Evolutionary conservation across 371 early-diverging fungal species (phyloP).

Genomic region (Actinomortierella wolfii): DNA sequence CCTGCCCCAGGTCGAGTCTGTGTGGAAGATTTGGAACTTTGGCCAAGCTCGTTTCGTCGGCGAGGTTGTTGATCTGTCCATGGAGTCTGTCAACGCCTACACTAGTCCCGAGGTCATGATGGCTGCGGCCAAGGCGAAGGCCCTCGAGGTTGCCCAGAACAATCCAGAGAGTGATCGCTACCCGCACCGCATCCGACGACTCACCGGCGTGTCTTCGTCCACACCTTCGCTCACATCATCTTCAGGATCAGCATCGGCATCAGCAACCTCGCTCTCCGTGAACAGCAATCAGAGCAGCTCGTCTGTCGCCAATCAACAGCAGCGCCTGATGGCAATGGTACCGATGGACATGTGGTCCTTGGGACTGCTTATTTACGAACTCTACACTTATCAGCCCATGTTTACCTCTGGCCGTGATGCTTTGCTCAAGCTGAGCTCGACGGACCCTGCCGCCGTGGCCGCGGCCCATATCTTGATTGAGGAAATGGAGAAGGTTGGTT

Average conservation of each 20-base stretch:
- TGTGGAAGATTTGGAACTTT: constrained; percentile 45
- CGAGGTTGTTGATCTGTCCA: constrained; percentile 22
- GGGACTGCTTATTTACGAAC: constrained; percentile 41
- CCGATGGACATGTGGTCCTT: constrained; percentile 49
- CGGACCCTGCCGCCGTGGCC: too few species aligned
- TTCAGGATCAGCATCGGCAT: too few species aligned
- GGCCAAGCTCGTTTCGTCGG: constrained; percentile 30
- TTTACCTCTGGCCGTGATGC: constrained; percentile 29
- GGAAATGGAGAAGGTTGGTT: neutral
- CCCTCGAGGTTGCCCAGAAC: too few species aligned
- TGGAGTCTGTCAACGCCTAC: constrained; percentile 21
- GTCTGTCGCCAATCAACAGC: neutral
- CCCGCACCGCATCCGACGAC: too few species aligned
- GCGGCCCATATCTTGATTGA: neutral
- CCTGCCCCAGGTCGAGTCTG: constrained; percentile 13
- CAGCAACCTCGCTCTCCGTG: too few species aligned
- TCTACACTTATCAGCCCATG: constrained; percentile 29
- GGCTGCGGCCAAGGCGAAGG: too few species aligned
- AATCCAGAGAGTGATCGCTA: too few species aligned
- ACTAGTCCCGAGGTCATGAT: constrained; percentile 31
- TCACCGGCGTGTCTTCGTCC: too few species aligned
- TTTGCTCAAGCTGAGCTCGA: constrained; percentile 14
- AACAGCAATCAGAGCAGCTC: too few species aligned
- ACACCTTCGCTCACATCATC: too few species aligned
- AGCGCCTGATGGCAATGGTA: constrained; percentile 22